Evolutionary conservation across 345 rosid genomes (phyloP), one percentile per base, ranked within the genome.

Genomic region (Raphanus raphanistrum): DNA sequence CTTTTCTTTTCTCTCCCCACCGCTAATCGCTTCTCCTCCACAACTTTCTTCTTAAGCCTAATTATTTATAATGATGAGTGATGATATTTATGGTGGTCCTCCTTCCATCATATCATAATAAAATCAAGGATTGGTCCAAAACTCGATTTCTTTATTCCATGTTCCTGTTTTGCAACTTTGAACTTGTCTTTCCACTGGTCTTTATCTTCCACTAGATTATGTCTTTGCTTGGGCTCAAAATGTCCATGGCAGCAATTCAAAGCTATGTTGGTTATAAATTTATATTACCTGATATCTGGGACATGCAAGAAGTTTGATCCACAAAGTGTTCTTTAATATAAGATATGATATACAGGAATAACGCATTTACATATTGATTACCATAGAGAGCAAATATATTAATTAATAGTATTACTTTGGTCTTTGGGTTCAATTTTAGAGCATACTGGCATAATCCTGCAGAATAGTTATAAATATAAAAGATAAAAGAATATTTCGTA

Each of bases 21-120:
- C 82, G 82, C 60, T 79, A 62, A 62, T 68, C 41, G 74, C 55
- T 62, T 68, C 66, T 67, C 52, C 1, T 4, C 78, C 82, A 79
- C 68, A 52, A 79, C 1, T 3, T 66, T 68, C 3, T 7, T 13
- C 36, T 1, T 17, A 28, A 35, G 52, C 41, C 54, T 79, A 72
- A 66, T 72, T 59, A 78, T 43, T 50, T 73, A 73, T 73, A 73
- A 79, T 73, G 4, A 78, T 72, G 81, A 45, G 7, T 17, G 35
- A 16, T 29, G 66, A 62, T 62, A n/a, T 8, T n/a, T 48, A 13
- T 52, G 12, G 66, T 79, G 78, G 78, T 62, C 74, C 69, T 67
- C 59, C 57, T 79, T 61, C 26, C 60, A 68, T 79, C 58, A 52
- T 52, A 36, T 68, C 74, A 62, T 50, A 8, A 36, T 8, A 52